A percentile compares a stretch with the other conserved stretches of the same genome.
Conservation (phyloP, 176 grass and related monocot genomes). For the Musa beccarii region DNA sequence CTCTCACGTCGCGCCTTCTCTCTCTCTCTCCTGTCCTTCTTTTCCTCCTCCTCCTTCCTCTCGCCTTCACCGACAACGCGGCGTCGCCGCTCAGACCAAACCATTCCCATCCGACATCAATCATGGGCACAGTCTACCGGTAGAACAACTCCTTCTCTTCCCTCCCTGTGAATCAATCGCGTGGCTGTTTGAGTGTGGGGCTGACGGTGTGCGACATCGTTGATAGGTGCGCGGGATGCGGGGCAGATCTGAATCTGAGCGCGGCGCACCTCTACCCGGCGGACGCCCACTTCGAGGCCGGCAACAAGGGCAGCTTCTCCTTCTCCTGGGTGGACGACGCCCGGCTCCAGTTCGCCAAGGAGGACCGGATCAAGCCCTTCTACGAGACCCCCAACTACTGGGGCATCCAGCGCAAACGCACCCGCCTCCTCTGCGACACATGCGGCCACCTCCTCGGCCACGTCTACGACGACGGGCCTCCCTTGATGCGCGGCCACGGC, state of each 20-base stretch:
- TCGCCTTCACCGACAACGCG: background rate
- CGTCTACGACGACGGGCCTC: slow-evolving; percentile 82
- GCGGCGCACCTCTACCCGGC: slow-evolving; percentile 55
- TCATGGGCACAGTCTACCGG: background rate
- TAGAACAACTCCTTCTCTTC: background rate
- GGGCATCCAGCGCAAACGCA: slow-evolving; percentile 77
- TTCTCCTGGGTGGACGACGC: slow-evolving; percentile 83
- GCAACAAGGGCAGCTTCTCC: slow-evolving; percentile 90
- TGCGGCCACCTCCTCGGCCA: slow-evolving; percentile 59
- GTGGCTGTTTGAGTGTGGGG: background rate
- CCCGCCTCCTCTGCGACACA: slow-evolving; percentile 54
- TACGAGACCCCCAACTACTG: slow-evolving; percentile 83
- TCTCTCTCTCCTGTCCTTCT: background rate
- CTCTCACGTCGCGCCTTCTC: background rate
- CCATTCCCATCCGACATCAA: background rate
- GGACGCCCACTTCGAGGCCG: slow-evolving; percentile 63
- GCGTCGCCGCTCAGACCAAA: background rate
- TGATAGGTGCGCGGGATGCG: slow-evolving; percentile 47
- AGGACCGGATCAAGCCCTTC: slow-evolving; percentile 64
- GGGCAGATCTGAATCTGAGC: slow-evolving; percentile 65
- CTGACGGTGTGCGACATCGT: background rate
- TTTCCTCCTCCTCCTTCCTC: background rate
- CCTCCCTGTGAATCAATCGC: too few species aligned
- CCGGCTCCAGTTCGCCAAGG: slow-evolving; percentile 49
- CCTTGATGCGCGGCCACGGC: slow-evolving; percentile 43